Percentiles rank a stretch among this genome's conserved stretches.
These are phyloP conservation scores for Tripterygium wilfordii DNA, from an alignment of 177 flowering plant genomes.

Conservation along the genomic window DNA sequence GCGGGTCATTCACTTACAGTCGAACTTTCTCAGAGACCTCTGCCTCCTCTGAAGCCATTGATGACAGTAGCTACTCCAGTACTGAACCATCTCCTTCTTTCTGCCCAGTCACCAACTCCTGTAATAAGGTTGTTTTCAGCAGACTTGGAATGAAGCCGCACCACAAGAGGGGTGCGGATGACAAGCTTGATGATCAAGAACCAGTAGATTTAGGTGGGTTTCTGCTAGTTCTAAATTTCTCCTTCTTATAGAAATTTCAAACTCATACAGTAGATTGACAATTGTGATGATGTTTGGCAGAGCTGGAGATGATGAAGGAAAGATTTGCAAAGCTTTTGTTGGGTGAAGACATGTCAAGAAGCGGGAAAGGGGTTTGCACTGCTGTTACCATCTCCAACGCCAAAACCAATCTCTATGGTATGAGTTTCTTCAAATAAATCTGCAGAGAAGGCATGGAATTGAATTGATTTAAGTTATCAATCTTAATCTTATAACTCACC, in stretches of 20 bases:
- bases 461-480: neutral
- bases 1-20: slow-evolving; percentile 47
- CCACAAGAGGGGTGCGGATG: slow-evolving; percentile 9
- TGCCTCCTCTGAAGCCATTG: slow-evolving; percentile 56
- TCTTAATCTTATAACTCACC: neutral
- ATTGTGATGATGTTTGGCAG: slow-evolving; percentile 19
- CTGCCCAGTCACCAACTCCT: slow-evolving; percentile 29
- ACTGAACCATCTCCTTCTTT: slow-evolving; percentile 42
- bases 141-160: slow-evolving; percentile 38
- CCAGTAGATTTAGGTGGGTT: slow-evolving; percentile 39
- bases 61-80: slow-evolving; percentile 48
- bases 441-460: no score
- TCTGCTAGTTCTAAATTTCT: neutral
- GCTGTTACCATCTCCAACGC: slow-evolving; percentile 87
- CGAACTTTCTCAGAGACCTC: slow-evolving; percentile 74
- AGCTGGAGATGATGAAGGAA: slow-evolving; percentile 78
- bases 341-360: slow-evolving; percentile 97
- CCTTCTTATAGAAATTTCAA: no score
- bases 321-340: slow-evolving; percentile 83
- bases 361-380: slow-evolving; percentile 86
- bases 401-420: slow-evolving; percentile 72
- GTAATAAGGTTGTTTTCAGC: slow-evolving; percentile 15
- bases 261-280: neutral
- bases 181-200: slow-evolving; percentile 29
- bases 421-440: neutral